Base-by-base conservation (phyloP, 192 early-diverging fungal genomes). In the Cetraspora pellucida region DNA sequence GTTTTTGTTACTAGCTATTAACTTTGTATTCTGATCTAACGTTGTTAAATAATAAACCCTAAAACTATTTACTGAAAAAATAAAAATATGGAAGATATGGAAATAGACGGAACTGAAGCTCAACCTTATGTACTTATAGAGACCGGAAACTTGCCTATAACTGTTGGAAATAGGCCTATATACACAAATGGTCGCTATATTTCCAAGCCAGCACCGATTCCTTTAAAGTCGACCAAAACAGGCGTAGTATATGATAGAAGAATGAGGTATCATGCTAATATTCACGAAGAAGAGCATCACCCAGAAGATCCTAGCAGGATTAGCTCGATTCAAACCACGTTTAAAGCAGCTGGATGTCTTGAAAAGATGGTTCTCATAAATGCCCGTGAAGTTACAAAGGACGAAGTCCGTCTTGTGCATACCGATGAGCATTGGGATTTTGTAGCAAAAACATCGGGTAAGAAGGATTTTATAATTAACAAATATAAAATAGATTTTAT, bases 251-350 rank as follows among this genome's bases (percentile, higher is more conserved):
- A 88, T 80, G 90, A 90, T 73, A 79, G 82, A 43, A 78, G 84
- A 37, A 91, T 91, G 90, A 84, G 84, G n/a, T 89, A 88, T 64
- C 92, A 93, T 71, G 81, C 75, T 30, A 85, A 85, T 58, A 77
- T 87, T 21, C 83, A 90, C 72, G 80, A 82, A n/a, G 78, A 87
- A 13, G 89, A 92, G 31, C 82, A 84, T 49, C 93, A 94, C 68
- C 93, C 93, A 1, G 93, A 94, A 55, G 89, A 93, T 72, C 93
- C 93, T 2, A 83, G 84, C 11, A 87, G 93, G 16, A 92, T 91
- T n/a, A 89, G 87, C 79, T 85, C 82, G 72, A 92, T 94, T 19
- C 87, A 85, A 71, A 82, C 87, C 16, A 85, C 85, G 0, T 77
- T 94, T 2, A 75, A 82, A 49, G 69, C 74, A 9, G 66, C 85